phyloP scores from a whole-genome alignment of 1,284 basidiomycete genomes.

The Ganoderma boninense region DNA sequence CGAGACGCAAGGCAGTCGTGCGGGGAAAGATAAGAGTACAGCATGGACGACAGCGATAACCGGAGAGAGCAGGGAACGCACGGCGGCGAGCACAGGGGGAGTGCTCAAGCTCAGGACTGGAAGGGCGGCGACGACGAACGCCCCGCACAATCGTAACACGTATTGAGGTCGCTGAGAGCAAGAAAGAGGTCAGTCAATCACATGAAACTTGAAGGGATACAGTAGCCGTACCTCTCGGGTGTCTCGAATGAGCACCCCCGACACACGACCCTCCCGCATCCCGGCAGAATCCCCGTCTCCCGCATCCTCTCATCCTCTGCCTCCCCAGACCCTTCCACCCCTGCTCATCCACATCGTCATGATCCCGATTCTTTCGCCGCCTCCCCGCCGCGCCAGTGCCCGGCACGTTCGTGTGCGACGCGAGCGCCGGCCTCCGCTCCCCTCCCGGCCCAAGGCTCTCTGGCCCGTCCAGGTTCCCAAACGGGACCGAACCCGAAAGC shows the following conservation, averaged over 20 bases:
- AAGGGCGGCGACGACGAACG: neutral
- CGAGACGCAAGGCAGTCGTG: neutral
- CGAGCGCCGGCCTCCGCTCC: conserved; percentile 21
- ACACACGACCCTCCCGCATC: conserved; percentile 45
- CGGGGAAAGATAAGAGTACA: neutral
- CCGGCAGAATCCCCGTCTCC: conserved; percentile 28
- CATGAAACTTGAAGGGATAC: neutral
- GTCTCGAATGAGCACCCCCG: conserved; percentile 43
- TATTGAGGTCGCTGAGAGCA: conserved; percentile 31
- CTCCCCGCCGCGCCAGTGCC: conserved; percentile 5
- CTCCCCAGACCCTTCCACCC: conserved; percentile 18
- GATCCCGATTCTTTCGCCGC: conserved; percentile 30
- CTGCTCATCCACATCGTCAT: conserved; percentile 30
- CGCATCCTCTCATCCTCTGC: conserved; percentile 15
- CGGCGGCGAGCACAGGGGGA: neutral
- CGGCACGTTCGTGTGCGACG: conserved; percentile 22
- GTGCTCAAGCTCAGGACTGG: neutral
- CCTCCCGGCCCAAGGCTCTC: neutral
- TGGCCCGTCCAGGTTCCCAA: neutral
- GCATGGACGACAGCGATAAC: neutral
- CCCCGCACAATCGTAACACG: conserved; percentile 35
- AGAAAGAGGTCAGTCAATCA: neutral
- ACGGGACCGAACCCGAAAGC: neutral
- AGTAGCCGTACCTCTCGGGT: conserved; percentile 38
- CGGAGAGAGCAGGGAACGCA: neutral